These are phyloP conservation scores for Trypanosoma rangeli DNA, from an alignment of 208 protist species.

Conservation along the genomic window DNA sequence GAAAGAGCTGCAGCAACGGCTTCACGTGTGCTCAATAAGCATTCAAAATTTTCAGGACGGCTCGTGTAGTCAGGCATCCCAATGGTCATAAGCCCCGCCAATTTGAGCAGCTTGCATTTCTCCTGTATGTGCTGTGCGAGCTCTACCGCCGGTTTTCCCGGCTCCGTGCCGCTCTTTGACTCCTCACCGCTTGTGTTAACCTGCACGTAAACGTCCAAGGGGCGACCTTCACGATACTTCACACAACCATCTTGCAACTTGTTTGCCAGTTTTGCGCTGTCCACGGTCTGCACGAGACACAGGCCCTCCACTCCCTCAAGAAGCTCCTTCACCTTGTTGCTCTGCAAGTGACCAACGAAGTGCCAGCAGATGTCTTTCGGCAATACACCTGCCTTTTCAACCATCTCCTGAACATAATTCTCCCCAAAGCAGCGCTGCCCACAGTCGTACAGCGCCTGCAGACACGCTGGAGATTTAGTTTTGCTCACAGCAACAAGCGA, in stretches of 20 bases:
- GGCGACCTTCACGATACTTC: constrained; percentile 43
- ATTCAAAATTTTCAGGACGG: constrained; percentile 85
- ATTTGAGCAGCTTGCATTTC: constrained; percentile 73
- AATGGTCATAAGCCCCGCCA: constrained; percentile 97
- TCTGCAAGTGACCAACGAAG: constrained; percentile 98
- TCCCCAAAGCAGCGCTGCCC: constrained; percentile 93
- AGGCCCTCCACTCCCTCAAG: constrained; percentile 62
- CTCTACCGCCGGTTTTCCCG: constrained; percentile 56
- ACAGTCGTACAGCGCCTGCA: constrained; percentile 58
- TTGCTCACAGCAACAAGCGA: constrained; percentile 76
- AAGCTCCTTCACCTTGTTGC: constrained; percentile 95
- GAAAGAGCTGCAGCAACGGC: constrained; percentile 60
- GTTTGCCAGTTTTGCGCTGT: constrained; percentile 88
- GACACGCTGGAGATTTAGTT: constrained; percentile 73
- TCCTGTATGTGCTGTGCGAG: constrained; percentile 73
- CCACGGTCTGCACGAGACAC: constrained; percentile 90
- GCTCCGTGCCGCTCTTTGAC: constrained; percentile 88
- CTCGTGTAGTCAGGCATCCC: constrained; percentile 89
- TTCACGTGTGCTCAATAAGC: constrained; percentile 59
- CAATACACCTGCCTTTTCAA: constrained; percentile 80
- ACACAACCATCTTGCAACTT: constrained; percentile 83
- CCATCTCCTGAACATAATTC: constrained; percentile 97
- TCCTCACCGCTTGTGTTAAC: constrained; percentile 96
- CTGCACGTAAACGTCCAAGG: constrained; percentile 92
- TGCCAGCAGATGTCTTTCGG: constrained; percentile 95